These are phyloP conservation scores for Saturnispora diversa DNA, from an alignment of 805 yeast genomes.

Conservation along the genomic window DNA sequence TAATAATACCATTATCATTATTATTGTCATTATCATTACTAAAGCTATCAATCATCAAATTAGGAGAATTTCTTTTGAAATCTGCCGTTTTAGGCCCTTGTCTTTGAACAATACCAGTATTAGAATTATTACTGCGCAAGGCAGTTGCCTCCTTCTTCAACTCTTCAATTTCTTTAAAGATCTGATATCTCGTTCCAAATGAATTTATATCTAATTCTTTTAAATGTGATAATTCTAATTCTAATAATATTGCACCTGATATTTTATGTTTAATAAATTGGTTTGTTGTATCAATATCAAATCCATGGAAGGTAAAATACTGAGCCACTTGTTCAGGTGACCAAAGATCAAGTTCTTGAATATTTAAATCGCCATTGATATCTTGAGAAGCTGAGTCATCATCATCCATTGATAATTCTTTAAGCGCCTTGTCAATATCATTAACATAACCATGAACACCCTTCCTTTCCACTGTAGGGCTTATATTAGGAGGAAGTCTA, in stretches of 20 bases:
- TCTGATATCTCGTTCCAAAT: slow-evolving; percentile 92
- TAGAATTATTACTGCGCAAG: background rate
- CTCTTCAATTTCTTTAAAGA: slow-evolving; percentile 80
- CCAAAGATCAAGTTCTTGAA: slow-evolving; percentile 56
- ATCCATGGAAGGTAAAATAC: slow-evolving; percentile 65
- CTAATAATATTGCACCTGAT: slow-evolving; percentile 76
- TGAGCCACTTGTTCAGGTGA: slow-evolving; percentile 77
- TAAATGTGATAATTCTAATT: slow-evolving; percentile 74
- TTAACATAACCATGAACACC: slow-evolving; percentile 40
- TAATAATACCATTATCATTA: background rate
- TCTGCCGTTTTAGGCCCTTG: too few species aligned
- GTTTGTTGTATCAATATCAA: slow-evolving; percentile 65
- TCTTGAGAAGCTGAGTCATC: background rate
- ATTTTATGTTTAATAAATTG: slow-evolving; percentile 83
- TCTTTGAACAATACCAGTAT: background rate
- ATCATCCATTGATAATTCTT: slow-evolving; percentile 40
- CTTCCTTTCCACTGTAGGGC: background rate
- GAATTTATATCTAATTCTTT: slow-evolving; percentile 88
- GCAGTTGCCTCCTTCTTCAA: slow-evolving; percentile 31
- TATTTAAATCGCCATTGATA: slow-evolving; percentile 29
- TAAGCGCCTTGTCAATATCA: slow-evolving; percentile 67
- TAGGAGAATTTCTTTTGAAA: too few species aligned
- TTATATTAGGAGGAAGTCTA: slow-evolving; percentile 1
- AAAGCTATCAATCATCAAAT: too few species aligned
- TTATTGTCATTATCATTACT: background rate